Evolutionary conservation across 129 eudicot genomes (phyloP).

Genomic region (Oenanthe sinensis): DNA sequence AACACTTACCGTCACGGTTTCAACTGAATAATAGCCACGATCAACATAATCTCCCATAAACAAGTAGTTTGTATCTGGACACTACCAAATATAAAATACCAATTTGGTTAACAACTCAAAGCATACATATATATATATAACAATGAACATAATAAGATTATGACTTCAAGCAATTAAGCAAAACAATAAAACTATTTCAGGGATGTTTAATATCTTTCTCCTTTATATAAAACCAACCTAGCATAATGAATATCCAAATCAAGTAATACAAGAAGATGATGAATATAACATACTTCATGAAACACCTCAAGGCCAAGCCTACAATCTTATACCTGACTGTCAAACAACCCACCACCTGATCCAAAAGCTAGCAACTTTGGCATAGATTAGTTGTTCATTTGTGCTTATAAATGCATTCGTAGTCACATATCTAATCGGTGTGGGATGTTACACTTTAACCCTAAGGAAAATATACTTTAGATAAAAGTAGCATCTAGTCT

Average conservation of each 20-base stretch:
- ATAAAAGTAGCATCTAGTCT: neutral
- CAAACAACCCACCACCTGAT: neutral
- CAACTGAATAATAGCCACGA: slow-evolving; percentile 94
- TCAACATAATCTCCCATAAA: slow-evolving; percentile 99
- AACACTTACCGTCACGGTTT: slow-evolving; percentile 81
- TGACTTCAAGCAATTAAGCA: neutral
- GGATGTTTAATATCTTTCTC: neutral
- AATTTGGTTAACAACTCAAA: slow-evolving; percentile 2
- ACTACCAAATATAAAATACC: slow-evolving; percentile 35
- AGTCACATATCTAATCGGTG: neutral
- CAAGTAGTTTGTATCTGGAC: slow-evolving; percentile 90
- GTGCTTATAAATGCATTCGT: neutral
- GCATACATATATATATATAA: neutral
- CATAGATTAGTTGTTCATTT: neutral
- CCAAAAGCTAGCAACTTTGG: neutral
- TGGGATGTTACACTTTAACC: neutral
- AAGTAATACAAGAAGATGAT: neutral
- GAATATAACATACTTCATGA: neutral
- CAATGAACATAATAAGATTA: neutral
- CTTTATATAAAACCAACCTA: neutral
- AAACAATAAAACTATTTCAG: neutral
- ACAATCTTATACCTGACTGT: neutral
- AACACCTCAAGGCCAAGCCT: neutral
- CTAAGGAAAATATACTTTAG: neutral
- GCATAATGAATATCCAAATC: neutral